phyloP scores from a whole-genome alignment of 129 eudicot genomes.

The Helianthus tuberosus region DNA sequence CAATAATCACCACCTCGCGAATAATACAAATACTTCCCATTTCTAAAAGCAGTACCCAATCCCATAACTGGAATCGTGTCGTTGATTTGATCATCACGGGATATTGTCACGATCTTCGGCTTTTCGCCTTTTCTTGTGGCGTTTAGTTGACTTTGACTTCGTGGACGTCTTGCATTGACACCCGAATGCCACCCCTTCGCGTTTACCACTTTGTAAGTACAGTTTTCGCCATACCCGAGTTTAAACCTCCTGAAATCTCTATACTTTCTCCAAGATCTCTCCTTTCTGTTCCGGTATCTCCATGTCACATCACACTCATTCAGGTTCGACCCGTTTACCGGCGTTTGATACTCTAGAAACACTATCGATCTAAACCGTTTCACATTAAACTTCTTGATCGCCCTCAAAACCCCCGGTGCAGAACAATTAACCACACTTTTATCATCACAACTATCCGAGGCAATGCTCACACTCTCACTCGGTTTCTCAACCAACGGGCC shows the following conservation, averaged over 20 bases:
- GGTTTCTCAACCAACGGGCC: constrained; percentile 56
- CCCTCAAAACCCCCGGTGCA: constrained; percentile 66
- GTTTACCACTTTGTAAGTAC: constrained; percentile 67
- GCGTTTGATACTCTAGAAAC: constrained; percentile 75
- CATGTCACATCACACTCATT: constrained; percentile 93
- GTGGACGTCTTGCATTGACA: constrained; percentile 67
- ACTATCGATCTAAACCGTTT: constrained; percentile 70
- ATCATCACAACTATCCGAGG: constrained; percentile 54
- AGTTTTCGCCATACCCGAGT: constrained; percentile 64
- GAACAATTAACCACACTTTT: constrained; percentile 65
- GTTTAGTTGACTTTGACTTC: constrained; percentile 34
- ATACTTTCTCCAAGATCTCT: constrained; percentile 95
- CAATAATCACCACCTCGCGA: constrained; percentile 95
- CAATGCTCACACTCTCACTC: constrained; percentile 41
- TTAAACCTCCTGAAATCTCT: constrained; percentile 89
- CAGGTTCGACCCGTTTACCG: constrained; percentile 73
- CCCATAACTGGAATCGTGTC: constrained; percentile 79
- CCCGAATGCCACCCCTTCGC: constrained; percentile 98
- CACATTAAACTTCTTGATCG: constrained; percentile 76
- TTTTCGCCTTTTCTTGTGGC: constrained; percentile 40
- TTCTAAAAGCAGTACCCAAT: constrained; percentile 56
- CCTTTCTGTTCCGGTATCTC: constrained; percentile 86
- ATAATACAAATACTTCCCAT: constrained; percentile 83
- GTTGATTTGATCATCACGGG: constrained; percentile 76
- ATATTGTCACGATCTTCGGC: constrained; percentile 36